These are phyloP conservation scores for Calonectria hawksworthii DNA, from an alignment of 2,329 filamentous ascomycete genomes.

Conservation along the genomic window DNA sequence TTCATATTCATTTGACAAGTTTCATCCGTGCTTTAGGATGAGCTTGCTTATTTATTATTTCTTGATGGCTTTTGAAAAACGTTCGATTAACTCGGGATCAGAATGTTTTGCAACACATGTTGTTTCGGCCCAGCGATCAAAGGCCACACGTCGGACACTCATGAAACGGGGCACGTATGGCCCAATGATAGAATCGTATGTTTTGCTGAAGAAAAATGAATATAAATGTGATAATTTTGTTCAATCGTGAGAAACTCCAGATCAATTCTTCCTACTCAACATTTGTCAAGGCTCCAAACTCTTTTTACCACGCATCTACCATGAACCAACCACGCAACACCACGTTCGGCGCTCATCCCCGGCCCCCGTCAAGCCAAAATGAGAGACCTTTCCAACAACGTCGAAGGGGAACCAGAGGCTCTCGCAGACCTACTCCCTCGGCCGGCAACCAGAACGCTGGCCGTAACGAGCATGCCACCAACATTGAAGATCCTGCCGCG, in stretches of 20 bases:
- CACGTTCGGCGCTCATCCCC: background rate
- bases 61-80: background rate
- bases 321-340: background rate
- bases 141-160: background rate
- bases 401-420: conserved; percentile 15
- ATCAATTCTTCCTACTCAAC: background rate
- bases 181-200: background rate
- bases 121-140: background rate
- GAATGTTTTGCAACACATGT: background rate
- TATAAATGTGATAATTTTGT: background rate
- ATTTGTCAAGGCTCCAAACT: background rate
- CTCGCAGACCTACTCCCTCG: conserved; percentile 5
- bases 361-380: background rate
- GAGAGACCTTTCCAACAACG: background rate
- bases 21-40: background rate
- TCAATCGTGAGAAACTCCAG: background rate
- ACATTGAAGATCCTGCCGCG: conserved; percentile 30
- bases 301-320: background rate
- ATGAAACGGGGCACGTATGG: background rate
- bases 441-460: background rate
- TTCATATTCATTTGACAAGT: background rate
- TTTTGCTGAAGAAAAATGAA: background rate
- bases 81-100: background rate
- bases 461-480: background rate
- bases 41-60: background rate